Evolutionary conservation across 768 basidiomycete species (phyloP).

Genomic region (Tulasnella sp.): DNA sequence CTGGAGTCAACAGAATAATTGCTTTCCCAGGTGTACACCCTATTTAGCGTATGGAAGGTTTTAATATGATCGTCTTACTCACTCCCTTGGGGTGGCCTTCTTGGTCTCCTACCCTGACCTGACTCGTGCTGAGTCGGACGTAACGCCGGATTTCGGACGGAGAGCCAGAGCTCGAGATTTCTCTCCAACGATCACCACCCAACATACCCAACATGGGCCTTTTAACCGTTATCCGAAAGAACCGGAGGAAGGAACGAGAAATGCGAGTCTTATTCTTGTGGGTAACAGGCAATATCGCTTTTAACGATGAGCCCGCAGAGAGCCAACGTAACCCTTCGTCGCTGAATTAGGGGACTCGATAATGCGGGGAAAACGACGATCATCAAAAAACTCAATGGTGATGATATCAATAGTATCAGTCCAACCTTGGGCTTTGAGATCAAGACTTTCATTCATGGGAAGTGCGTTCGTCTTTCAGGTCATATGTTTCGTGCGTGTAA

Average conservation of each 20-base stretch:
- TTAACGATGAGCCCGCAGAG: background rate
- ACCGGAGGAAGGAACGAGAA: conserved; percentile 89
- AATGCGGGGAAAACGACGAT: conserved; percentile 99
- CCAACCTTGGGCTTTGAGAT: conserved; percentile 99
- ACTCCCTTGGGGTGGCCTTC: background rate
- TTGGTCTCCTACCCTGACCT: background rate
- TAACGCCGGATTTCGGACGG: background rate
- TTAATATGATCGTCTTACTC: too few relatives aligned
- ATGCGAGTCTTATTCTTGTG: conserved; percentile 95
- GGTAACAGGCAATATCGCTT: conserved; percentile 30
- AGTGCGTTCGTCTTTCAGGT: conserved; percentile 51
- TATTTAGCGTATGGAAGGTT: too few relatives aligned
- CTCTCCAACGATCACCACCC: background rate
- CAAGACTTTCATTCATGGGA: conserved; percentile 89
- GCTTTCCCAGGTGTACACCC: too few relatives aligned
- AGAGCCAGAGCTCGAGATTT: too few relatives aligned
- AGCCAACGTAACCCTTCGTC: background rate
- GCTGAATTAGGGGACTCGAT: conserved; percentile 73
- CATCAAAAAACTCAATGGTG: conserved; percentile 87
- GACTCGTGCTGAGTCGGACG: background rate
- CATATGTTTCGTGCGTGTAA: background rate
- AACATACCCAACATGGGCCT: conserved; percentile 63
- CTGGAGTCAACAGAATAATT: too few relatives aligned
- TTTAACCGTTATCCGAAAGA: conserved; percentile 95
- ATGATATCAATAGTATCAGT: conserved; percentile 82